These are phyloP conservation scores for Nicotiana benthamiana DNA, from an alignment of 257 asterid genomes.

Conservation along the genomic window DNA sequence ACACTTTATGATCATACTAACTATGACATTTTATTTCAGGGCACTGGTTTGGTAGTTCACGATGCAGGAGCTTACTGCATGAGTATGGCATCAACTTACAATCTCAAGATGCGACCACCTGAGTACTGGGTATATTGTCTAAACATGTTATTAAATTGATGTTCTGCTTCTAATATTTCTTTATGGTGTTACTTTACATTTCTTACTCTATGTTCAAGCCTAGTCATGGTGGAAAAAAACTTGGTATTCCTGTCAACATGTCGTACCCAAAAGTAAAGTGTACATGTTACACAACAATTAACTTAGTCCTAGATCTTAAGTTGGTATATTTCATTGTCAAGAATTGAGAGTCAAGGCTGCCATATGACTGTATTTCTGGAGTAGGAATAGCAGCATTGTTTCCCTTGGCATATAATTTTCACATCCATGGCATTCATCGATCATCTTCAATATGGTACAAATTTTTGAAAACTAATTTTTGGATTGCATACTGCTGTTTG, in stretches of 20 bases:
- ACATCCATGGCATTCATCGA: background rate
- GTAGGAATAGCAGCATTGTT: background rate
- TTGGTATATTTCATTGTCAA: background rate
- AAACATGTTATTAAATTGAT: background rate
- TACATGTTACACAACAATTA: background rate
- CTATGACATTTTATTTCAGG: slow-evolving; percentile 36
- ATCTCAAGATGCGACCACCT: slow-evolving; percentile 98
- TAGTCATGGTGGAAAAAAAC: background rate
- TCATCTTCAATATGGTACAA: background rate
- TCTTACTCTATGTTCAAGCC: background rate
- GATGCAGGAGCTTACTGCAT: slow-evolving; percentile 99
- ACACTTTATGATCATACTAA: background rate
- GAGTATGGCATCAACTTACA: slow-evolving; percentile 99
- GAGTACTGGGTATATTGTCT: slow-evolving; percentile 71
- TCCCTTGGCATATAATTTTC: background rate
- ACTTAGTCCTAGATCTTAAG: background rate
- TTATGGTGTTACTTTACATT: background rate
- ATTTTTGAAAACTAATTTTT: background rate
- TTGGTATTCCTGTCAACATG: background rate
- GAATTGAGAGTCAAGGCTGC: background rate
- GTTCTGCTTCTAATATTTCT: background rate
- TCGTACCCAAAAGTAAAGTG: background rate
- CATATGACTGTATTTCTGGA: background rate
- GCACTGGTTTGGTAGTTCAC: slow-evolving; percentile 88
- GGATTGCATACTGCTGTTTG: background rate